Base-by-base conservation (phyloP, 768 basidiomycete species). In the Terana coerulea region DNA sequence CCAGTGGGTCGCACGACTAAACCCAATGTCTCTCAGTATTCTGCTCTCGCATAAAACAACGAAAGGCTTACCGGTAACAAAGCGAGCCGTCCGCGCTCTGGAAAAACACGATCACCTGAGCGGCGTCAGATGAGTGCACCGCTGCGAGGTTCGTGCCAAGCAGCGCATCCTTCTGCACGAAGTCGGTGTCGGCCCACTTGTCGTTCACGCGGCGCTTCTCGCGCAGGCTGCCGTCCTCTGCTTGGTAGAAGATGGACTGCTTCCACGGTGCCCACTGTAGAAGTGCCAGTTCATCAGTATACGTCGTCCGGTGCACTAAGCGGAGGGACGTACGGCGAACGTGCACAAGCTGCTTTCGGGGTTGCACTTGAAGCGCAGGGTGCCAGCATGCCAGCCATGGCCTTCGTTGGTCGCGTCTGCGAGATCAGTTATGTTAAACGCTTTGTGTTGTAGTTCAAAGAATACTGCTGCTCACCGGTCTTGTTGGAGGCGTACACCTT, bases 321-420 rank as follows among this genome's bases (percentile, higher is more conserved):
- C 10, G 39, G 4, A 21, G 12, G 24, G 15, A 22, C 49, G 24
- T 33, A 50, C 49, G 5, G 49, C 49, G 10, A 50, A 22, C 19
- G 49, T 30, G 29, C 49, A 50, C 2, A 50, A 40, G 3, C 25
- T 40, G 39, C 49, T 50, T 24, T 50, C 39, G 10, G 37, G 49
- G 39, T 26, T 40, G 28, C 37, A 41, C 15, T 42, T 29, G 39
- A 50, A 50, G 4, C 46, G 46, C 8, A 47, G 46, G n/a, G 21
- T 19, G 15, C 46, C 46, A 33, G 46, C 10, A 31, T n/a, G 11
- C 4, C 11, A 26, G 6, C 31, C 8, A 33, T 33, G 31, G 39
- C 39, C 5, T 22, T 19, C 39, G 35, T 40, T 5, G 5, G 25
- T 5, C 15, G 39, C 11, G 5, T 24, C 8, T 21, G 17, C 24